These are phyloP conservation scores for Geosiphon pyriformis DNA, from an alignment of 192 early-diverging fungal genomes.

Conservation along the genomic window DNA sequence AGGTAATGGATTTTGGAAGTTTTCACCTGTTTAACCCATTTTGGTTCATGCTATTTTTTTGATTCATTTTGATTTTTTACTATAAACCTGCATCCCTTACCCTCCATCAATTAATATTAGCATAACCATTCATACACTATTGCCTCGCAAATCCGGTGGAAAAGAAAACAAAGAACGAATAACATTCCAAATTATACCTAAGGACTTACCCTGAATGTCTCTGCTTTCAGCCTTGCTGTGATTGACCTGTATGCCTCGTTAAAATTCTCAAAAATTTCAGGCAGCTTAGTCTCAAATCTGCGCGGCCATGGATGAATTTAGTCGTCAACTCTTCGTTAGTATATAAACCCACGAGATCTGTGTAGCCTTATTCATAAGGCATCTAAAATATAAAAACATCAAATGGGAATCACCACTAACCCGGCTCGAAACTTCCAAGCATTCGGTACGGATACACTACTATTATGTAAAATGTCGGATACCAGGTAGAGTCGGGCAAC, in stretches of 20 bases:
- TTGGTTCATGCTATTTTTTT: neutral
- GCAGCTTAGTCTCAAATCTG: conserved; percentile 57
- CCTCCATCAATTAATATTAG: neutral
- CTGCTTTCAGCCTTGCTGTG: conserved; percentile 70
- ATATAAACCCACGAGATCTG: neutral
- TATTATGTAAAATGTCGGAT: conserved; percentile 90
- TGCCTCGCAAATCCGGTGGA: too few species aligned
- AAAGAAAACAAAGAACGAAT: neutral
- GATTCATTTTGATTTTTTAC: neutral
- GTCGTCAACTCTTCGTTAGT: neutral
- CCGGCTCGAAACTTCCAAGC: conserved; percentile 79
- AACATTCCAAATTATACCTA: neutral
- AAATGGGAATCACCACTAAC: conserved; percentile 32
- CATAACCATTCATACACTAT: neutral
- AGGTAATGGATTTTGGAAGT: neutral
- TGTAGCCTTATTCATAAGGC: too few species aligned
- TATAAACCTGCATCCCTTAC: neutral
- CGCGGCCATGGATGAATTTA: neutral
- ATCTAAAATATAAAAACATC: too few species aligned
- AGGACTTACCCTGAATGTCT: conserved; percentile 59
- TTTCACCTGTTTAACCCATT: neutral
- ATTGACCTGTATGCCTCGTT: conserved; percentile 61
- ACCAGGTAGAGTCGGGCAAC: conserved; percentile 75
- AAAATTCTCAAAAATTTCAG: conserved; percentile 64
- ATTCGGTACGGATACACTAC: conserved; percentile 69